phyloP scores from a whole-genome alignment of 148 eudicot species.

The Rhododendron ferrugineum region DNA sequence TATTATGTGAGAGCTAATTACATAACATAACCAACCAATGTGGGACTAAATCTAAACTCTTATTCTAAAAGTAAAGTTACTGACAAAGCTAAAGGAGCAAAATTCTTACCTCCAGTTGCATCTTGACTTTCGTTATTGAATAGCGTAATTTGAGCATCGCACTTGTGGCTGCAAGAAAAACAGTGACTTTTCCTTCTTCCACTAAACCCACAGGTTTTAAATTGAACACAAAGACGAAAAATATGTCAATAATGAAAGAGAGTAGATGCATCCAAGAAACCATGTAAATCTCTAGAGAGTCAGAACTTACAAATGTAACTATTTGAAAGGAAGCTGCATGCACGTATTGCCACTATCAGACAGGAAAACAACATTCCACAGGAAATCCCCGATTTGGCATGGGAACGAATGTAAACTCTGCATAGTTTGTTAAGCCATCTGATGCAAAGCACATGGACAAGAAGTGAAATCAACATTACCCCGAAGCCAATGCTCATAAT shows the following conservation, averaged over 20 bases:
- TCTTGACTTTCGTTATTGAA: conserved; percentile 48
- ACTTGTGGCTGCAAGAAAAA: conserved; percentile 70
- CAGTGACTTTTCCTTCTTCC: conserved; percentile 90
- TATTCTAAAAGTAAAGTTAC: not conserved
- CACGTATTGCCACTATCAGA: conserved; percentile 56
- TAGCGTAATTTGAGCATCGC: conserved; percentile 54
- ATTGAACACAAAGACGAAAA: conserved; percentile 14
- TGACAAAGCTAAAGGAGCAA: conserved; percentile 6
- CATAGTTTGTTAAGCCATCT: conserved; percentile 40
- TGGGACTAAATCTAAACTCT: too few species aligned
- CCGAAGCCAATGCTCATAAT: conserved; percentile 68
- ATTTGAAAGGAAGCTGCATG: conserved; percentile 82
- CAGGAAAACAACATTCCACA: conserved; percentile 43
- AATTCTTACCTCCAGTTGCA: conserved; percentile 60
- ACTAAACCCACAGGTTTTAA: conserved; percentile 40
- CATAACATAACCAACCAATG: too few species aligned
- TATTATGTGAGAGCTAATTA: too few species aligned
- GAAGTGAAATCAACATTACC: conserved; percentile 55
- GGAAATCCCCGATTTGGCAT: conserved; percentile 27
- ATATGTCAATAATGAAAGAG: conserved; percentile 15
- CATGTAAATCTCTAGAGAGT: not conserved
- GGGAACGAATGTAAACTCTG: conserved; percentile 17
- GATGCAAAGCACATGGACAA: conserved; percentile 50
- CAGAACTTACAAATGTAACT: conserved; percentile 82
- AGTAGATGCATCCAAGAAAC: conserved; percentile 5